phyloP scores from a whole-genome alignment of 371 early-diverging fungal species.

The Phascolomyces articulosus region DNA sequence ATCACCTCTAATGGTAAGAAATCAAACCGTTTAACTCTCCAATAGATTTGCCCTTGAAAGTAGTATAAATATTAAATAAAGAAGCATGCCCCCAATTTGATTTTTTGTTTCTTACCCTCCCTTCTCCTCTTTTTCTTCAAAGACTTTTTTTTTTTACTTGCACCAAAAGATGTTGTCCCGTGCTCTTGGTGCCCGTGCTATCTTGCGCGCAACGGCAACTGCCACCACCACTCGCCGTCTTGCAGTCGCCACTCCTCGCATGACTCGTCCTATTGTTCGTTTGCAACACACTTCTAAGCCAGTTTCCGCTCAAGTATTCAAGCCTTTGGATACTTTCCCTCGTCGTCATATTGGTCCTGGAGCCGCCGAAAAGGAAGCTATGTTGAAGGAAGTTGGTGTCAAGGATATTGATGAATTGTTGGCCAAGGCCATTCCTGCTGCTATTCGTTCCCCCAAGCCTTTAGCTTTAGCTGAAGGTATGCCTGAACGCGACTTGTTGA shows the following conservation, averaged over 20 bases:
- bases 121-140: constrained; percentile 12
- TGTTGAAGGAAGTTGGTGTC: constrained; percentile 83
- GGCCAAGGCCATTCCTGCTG: constrained; percentile 81
- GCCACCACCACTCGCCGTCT: background rate
- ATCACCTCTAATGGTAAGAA: constrained; percentile 26
- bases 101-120: background rate
- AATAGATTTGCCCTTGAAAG: constrained; percentile 10
- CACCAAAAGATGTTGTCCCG: constrained; percentile 17
- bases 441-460: constrained; percentile 74
- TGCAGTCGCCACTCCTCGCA: constrained; percentile 6
- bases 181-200: constrained; percentile 11
- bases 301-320: constrained; percentile 38
- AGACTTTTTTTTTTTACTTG: constrained; percentile 1
- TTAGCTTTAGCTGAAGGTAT: constrained; percentile 69
- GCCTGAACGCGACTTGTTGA: constrained; percentile 84
- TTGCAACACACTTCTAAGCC: constrained; percentile 42
- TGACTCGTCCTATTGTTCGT: constrained; percentile 21
- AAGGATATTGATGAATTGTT: constrained; percentile 81
- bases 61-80: background rate
- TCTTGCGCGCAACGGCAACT: constrained; percentile 2
- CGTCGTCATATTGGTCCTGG: constrained; percentile 92
- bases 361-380: constrained; percentile 69
- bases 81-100: background rate
- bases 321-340: constrained; percentile 74
- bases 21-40: constrained; percentile 13